Percentiles rank a stretch among this genome's conserved stretches.
Conservation (phyloP, 139 green algal genomes). For the Chara braunii region DNA sequence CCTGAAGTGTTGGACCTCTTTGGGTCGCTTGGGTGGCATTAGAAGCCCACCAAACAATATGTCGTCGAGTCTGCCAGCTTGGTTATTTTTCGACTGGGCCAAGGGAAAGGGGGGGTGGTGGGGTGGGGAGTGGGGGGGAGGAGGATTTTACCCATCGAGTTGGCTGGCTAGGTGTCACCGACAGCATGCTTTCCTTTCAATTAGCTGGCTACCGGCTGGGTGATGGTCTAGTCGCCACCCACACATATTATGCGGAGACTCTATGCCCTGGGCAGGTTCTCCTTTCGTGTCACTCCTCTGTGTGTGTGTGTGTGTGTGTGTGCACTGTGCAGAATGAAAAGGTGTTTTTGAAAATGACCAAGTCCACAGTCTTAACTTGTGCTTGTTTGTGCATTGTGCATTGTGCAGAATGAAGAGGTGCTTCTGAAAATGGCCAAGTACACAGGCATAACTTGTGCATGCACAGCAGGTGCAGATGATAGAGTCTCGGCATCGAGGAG, state of each 20-base stretch:
- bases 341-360: conserved; percentile 80
- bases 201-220: too few species aligned
- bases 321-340: conserved; percentile 71
- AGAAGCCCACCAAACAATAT: too few species aligned
- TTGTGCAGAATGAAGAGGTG: conserved; percentile 78
- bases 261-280: neutral
- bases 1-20: too few species aligned
- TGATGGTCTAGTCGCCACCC: neutral
- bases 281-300: neutral
- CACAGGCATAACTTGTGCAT: conserved; percentile 52
- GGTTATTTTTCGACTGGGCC: neutral
- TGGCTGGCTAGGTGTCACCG: neutral
- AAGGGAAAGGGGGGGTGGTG: neutral
- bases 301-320: neutral
- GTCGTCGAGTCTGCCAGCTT: too few species aligned
- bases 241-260: neutral
- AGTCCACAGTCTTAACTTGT: conserved; percentile 62
- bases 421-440: conserved; percentile 82
- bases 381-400: neutral
- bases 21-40: too few species aligned
- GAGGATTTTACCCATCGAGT: neutral
- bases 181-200: neutral
- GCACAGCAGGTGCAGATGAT: conserved; percentile 12
- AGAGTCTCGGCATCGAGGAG: neutral
- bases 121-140: neutral